Conservation (phyloP, 1,139 yeast species). For the Lodderomyces jiufengensis region DNA sequence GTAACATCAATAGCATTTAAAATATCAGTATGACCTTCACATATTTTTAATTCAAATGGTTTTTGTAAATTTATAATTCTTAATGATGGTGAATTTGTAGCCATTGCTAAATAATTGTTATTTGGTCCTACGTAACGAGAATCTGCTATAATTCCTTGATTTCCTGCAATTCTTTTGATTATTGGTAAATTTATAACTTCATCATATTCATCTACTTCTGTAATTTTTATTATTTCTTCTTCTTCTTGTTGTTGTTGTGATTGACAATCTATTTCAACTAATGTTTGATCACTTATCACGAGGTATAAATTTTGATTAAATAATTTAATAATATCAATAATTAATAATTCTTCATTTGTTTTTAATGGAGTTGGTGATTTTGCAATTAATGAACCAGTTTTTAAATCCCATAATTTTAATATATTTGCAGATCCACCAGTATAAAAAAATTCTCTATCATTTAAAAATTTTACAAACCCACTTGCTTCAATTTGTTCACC, state of each 20-base stretch:
- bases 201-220: constrained; percentile 12
- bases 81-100: constrained; percentile 92
- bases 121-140: constrained; percentile 71
- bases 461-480: constrained; percentile 50
- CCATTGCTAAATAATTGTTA: constrained; percentile 61
- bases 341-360: constrained; percentile 66
- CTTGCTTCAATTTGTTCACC: constrained; percentile 78
- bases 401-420: constrained; percentile 58
- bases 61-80: constrained; percentile 58
- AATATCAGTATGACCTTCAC: constrained; percentile 82
- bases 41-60: constrained; percentile 61
- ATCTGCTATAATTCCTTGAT: constrained; percentile 94
- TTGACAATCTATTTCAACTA: constrained; percentile 50
- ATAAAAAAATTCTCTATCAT: constrained; percentile 41
- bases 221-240: constrained; percentile 12
- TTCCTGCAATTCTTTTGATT: constrained; percentile 70
- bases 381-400: constrained; percentile 36
- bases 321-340: constrained; percentile 51
- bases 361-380: constrained; percentile 48
- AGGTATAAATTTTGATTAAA: constrained; percentile 24
- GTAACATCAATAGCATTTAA: constrained; percentile 78
- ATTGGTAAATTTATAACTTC: constrained; percentile 35
- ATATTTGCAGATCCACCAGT: constrained; percentile 83
- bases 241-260: constrained; percentile 14
- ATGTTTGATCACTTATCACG: constrained; percentile 81